Evolutionary conservation across 768 basidiomycete genomes (phyloP), one percentile per base, ranked within the genome.

Genomic region (Leccinum incarnatum): DNA sequence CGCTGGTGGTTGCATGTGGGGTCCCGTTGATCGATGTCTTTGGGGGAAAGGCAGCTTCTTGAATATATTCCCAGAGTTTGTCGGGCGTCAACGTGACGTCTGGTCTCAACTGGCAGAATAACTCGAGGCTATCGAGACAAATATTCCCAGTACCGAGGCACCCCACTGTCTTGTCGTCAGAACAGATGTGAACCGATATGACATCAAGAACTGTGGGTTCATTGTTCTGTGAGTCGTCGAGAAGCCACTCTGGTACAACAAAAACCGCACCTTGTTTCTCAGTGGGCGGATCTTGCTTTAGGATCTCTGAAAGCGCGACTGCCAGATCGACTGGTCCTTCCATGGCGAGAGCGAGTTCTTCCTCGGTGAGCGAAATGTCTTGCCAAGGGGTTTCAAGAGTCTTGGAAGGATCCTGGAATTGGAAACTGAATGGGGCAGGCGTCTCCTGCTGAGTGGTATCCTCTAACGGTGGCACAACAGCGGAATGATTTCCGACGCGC

Each of bases 161-260:
- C 3, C 1, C 0, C 2, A 9, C 2, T 0, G 2, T 0, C 4
- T 40, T 14, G 2, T 37, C 40, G 10, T 21, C 3, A 4, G 2
- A 23, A 21, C 45, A 46, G 6, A 1, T 1, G 5, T 57, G 54
- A 14, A 27, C 1, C 3, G 5, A 7, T 5, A 4, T 5, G 7
- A 37, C 1, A n/a, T 10, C 6, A 0, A 11, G 4, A 12, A 11
- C 27, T 27, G 21, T 2, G 12, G 19, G 11, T 4, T 14, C 23
- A n/a, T 5, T 37, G 17, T n/a, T 30, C 2, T 1, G 23, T n/a
- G 11, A 11, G 8, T 36, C 12, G n/a, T 5, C 14, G 17, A 6
- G 9, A 7, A 14, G 19, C 29, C n/a, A 0, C 9, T 32, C 34
- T 1, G 25, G 34, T 10, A 2, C 25, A 23, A 1, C 19, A 36